A percentile compares a stretch with the other conserved stretches of the same genome.
phyloP scores from a whole-genome alignment of 179 eudicot genomes.

The Spinacia oleracea region DNA sequence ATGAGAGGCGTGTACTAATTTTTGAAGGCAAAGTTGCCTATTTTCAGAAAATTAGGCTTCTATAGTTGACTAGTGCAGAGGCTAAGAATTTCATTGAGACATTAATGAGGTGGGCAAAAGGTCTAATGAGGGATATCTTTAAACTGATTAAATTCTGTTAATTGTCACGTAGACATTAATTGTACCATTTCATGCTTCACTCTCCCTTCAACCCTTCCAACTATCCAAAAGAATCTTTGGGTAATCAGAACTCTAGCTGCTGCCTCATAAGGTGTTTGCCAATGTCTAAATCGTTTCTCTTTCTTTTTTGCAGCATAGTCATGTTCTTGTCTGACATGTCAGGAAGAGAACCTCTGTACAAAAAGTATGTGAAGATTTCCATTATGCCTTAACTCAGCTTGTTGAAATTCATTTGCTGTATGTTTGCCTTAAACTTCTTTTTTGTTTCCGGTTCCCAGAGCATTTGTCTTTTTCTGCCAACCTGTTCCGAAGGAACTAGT shows the following conservation, averaged over 20 bases:
- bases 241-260: background rate
- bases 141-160: background rate
- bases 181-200: background rate
- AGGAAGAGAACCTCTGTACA: conserved; percentile 98
- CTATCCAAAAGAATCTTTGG: background rate
- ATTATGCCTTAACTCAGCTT: conserved; percentile 10
- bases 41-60: conserved; percentile 6
- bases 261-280: background rate
- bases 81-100: background rate
- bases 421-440: conserved; percentile 10
- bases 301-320: conserved; percentile 65
- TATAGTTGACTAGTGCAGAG: background rate
- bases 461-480: conserved; percentile 82
- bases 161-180: background rate
- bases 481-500: conserved; percentile 79
- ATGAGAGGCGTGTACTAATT: background rate
- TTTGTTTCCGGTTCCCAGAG: conserved; percentile 48
- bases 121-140: background rate
- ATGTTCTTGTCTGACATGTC: conserved; percentile 99
- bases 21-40: background rate
- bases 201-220: background rate
- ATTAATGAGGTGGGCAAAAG: background rate
- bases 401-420: conserved; percentile 13
- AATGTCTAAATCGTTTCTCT: conserved; percentile 20
- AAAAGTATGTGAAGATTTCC: conserved; percentile 57